Percentiles rank a stretch among this genome's conserved stretches.
Conservation (phyloP, 805 yeast species). For the Candida corydali region DNA sequence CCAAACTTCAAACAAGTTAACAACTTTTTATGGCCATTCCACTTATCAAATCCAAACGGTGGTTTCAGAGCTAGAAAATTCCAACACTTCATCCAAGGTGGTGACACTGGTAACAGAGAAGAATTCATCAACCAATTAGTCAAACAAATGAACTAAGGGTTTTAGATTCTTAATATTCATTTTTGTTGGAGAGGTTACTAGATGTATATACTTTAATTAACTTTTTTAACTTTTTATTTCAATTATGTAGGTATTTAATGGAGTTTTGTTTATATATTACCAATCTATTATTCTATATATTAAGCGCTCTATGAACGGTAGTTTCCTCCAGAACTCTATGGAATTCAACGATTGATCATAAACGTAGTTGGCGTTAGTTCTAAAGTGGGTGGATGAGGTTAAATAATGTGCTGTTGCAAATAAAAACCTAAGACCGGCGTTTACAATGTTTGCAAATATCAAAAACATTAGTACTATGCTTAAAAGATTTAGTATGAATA, state of each 20-base stretch:
- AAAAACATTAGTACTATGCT: conserved; percentile 19
- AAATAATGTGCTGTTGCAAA: background rate
- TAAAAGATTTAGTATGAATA: conserved; percentile 17
- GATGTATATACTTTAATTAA: conserved; percentile 2
- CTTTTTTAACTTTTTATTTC: conserved; percentile 3
- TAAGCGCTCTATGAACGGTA: conserved; percentile 27
- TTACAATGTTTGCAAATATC: conserved; percentile 15
- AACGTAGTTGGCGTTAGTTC: conserved; percentile 1
- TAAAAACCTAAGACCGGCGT: background rate
- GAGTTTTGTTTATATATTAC: conserved; percentile 1
- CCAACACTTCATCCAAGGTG: conserved; percentile 97
- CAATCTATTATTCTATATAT: conserved; percentile 15
- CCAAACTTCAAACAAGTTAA: conserved; percentile 98
- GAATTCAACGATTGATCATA: conserved; percentile 11
- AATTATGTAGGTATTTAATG: conserved; percentile 5
- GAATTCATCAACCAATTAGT: conserved; percentile 91
- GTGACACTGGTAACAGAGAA: conserved; percentile 98
- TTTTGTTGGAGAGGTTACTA: conserved; percentile 5
- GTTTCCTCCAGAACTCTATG: conserved; percentile 27
- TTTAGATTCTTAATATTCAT: background rate
- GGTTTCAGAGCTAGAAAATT: conserved; percentile 98
- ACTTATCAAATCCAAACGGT: conserved; percentile 93
- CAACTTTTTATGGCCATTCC: conserved; percentile 98
- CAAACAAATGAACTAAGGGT: conserved; percentile 82
- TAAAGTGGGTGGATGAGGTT: background rate